Evolutionary conservation across 2,329 filamentous ascomycete species (phyloP), one percentile per base, ranked within the genome.

Genomic region (Penicillium sp.): DNA sequence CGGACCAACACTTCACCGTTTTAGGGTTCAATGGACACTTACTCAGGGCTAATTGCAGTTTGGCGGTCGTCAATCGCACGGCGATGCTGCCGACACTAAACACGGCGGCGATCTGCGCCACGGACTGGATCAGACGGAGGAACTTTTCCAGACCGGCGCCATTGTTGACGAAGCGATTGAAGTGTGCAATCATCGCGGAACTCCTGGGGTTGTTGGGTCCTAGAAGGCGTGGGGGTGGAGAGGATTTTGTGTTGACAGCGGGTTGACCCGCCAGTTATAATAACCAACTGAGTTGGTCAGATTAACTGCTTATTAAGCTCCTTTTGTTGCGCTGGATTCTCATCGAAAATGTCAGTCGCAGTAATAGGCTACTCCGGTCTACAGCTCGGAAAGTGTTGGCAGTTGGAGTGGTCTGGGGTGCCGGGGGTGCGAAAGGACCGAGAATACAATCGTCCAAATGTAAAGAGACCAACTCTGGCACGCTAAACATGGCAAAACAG

Each of bases 21-120:
- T 20, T 9, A 37, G 32, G 8, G 18, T 12, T 15, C 33, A 37
- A 10, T 37, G 33, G 8, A 10, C 33, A 37, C 33, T 20, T 60
- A 76, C 75, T 67, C 47, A 77, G 52, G 24, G 71, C 72, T 45
- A 78, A 65, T 55, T 77, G 70, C 28, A 62, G 55, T 43, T 71
- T 68, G 6, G 70, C 66, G 3, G 62, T 66, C 1, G 62, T 58
- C 64, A 71, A 76, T 28, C 62, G 62, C 23, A 64, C 59, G 3
- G 66, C 62, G 13, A 68, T 63, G 42, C 62, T 57, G 20, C 63
- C 61, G 25, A 54, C 44, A 1, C 57, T 61, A 12, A 68, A 52
- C 25, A 61, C 59, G 10, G 59, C 60, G n/a, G 61, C 56, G 15
- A 72, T 61, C 45, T 70, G 66, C 9, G 65, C 62, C 15, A 67